Base-by-base conservation (phyloP, 371 early-diverging fungal genomes). In the Haplosporangium sp. region DNA sequence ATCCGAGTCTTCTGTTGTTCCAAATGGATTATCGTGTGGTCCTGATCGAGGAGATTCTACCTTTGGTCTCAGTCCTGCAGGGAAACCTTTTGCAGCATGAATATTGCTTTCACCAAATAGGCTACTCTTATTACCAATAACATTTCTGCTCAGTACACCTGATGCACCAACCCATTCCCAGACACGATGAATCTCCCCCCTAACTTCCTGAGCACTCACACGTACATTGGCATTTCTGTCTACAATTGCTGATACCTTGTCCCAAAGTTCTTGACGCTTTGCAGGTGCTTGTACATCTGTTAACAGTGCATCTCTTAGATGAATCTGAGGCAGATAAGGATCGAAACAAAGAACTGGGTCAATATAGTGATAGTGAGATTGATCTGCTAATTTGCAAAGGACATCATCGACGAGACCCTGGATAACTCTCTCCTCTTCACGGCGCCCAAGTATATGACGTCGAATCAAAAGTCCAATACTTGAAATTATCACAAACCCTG, bases 81-180 rank as follows among this genome's bases (percentile, higher is more conserved):
- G 48, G 19, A 27, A 27, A 27, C 17, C n/a, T 11, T 38, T 39
- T 39, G 39, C n/a, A 45, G 45, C 0, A 10, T 40, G 27, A 27
- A 44, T 45, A 35, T 20, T 45, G 44, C 44, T 61, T 35, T 11
- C 42, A 40, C 27, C 61, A 40, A 15, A 48, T 17, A 48, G 17
- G 48, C 48, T 48, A 11, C 48, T 48, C 53, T 42, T 47, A 7
- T 50, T 19, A 20, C 44, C 10, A 44, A 39, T 61, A 9, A 42
- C 34, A 5, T 50, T 63, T 15, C 37, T 50, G 37, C 63, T 42
- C 37, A 73, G 59, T 17, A 74, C 70, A 17, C 75, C 70, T 1
- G 75, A 42, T 2, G 70, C 62, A 27, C 76, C 76, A 10, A 75
- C 45, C 76, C 76, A 76, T 45, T 76, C 71, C 76, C 76, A 76